Base-by-base conservation (phyloP, 164 flowering plant species). In the Kalanchoe fedtschenkoi region DNA sequence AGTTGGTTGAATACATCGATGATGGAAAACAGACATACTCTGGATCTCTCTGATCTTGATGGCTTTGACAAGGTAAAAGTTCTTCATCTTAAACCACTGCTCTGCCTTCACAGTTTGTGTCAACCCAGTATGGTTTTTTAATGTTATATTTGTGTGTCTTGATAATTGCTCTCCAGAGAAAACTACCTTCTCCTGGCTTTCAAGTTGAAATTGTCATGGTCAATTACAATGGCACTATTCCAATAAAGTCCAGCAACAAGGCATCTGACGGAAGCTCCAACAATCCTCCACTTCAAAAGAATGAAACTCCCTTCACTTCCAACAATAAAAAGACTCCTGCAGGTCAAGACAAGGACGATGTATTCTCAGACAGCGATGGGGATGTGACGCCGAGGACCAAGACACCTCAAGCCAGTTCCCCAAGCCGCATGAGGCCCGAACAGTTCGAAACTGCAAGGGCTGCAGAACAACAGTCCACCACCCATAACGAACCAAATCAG, bases 1-100 rank as follows among this genome's bases (percentile, higher is more conserved):
- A 93, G 98, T 73, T 93, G 98, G 98, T 78, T 93, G 66, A 93
- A 93, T 69, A 93, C 99, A 33, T 85, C 97, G 66, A 80, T 95
- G 95, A 75, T 75, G 34, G 97, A 95, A 72, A 95, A 95, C 75
- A 77, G 95, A 43, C 84, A 70, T 69, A 68, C 77, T 29, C 71
- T 95, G 59, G 74, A 63, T 70, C 76, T 81, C 29, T 61, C 77
- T 34, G 97, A 90, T 57, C 91, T 95, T 63, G 99, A 95, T 76
- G 93, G 90, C 35, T 92, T 92, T 74, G 93, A 92, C 69, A 92
- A 89, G 96, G 98, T 89, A 77, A 74, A 46, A 37, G 8, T 37
- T 33, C 2, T 11, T 24, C 10, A 34, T 32, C 9, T 62, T 0
- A 32, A 14, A 29, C 24, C 16, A 32, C 29, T 51, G 15, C 9